These are phyloP conservation scores for Eucommia ulmoides DNA, from an alignment of 257 asterid species.

Conservation along the genomic window DNA sequence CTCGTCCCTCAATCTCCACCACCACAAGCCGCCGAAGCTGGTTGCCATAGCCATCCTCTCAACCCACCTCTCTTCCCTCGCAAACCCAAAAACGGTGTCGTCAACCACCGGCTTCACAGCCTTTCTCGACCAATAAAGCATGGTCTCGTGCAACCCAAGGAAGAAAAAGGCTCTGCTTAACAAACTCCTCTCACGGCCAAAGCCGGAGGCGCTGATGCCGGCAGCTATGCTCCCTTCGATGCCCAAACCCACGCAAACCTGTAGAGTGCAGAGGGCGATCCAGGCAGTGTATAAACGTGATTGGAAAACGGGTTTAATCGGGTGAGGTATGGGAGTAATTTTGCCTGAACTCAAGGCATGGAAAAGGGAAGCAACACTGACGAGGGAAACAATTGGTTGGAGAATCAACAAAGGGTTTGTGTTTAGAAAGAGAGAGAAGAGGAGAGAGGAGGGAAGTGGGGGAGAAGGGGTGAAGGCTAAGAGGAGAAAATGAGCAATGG, in stretches of 20 bases:
- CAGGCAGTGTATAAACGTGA: constrained; percentile 29
- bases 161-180: constrained; percentile 35
- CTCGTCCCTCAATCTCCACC: constrained; percentile 82
- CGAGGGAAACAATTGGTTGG: constrained; percentile 28
- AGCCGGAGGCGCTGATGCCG: constrained; percentile 38
- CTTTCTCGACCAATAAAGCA: constrained; percentile 42
- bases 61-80: constrained; percentile 28
- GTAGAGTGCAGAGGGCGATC: constrained; percentile 34
- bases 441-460: constrained; percentile 2
- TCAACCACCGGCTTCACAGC: constrained; percentile 73
- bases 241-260: constrained; percentile 55
- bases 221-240: constrained; percentile 65
- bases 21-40: constrained; percentile 58
- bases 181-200: constrained; percentile 17
- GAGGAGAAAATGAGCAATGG: constrained; percentile 40
- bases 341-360: constrained; percentile 28
- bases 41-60: constrained; percentile 49
- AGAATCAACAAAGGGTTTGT: constrained; percentile 29
- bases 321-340: neutral
- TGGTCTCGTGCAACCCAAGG: constrained; percentile 61
- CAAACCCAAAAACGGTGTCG: constrained; percentile 43
- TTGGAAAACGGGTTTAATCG: constrained; percentile 7
- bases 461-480: constrained; percentile 14
- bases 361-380: constrained; percentile 32
- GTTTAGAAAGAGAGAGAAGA: constrained; percentile 22